phyloP scores from a whole-genome alignment of 2,329 filamentous ascomycete genomes.

The Aspergillus clavatus region DNA sequence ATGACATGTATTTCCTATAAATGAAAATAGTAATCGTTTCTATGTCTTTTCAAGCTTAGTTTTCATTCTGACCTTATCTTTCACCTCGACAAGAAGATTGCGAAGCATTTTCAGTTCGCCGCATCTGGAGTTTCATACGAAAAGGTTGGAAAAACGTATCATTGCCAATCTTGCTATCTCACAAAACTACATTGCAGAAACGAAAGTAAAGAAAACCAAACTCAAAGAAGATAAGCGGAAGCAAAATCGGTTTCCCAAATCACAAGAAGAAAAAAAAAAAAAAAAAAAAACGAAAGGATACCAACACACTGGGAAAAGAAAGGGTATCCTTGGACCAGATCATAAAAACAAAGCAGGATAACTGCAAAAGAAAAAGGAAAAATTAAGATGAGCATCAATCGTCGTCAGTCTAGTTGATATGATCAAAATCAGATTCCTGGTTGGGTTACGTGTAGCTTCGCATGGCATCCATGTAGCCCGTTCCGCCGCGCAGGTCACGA shows the following conservation, averaged over 20 bases:
- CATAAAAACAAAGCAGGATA: neutral
- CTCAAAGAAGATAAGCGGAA: too few species aligned
- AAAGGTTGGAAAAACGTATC: neutral
- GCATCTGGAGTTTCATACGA: too few species aligned
- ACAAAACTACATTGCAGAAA: neutral
- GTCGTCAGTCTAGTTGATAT: too few species aligned
- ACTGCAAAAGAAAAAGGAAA: neutral
- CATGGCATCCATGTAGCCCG: conserved; percentile 79
- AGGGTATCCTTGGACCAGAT: neutral
- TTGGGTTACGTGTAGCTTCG: conserved; percentile 57
- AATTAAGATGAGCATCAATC: neutral
- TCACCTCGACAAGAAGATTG: neutral
- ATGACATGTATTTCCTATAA: conserved; percentile 8
- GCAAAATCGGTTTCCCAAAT: too few species aligned
- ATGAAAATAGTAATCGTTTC: conserved; percentile 1
- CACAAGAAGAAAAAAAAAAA: neutral
- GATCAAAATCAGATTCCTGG: neutral
- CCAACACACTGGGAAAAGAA: neutral
- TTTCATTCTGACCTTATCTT: neutral
- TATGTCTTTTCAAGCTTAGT: neutral
- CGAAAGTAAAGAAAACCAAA: neutral
- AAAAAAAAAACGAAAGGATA: neutral
- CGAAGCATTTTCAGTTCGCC: too few species aligned
- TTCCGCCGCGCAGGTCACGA: conserved; percentile 73
- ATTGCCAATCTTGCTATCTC: neutral